Evolutionary conservation across 1,139 yeast genomes (phyloP).

Genomic region (Kodamaea ohmeri): DNA sequence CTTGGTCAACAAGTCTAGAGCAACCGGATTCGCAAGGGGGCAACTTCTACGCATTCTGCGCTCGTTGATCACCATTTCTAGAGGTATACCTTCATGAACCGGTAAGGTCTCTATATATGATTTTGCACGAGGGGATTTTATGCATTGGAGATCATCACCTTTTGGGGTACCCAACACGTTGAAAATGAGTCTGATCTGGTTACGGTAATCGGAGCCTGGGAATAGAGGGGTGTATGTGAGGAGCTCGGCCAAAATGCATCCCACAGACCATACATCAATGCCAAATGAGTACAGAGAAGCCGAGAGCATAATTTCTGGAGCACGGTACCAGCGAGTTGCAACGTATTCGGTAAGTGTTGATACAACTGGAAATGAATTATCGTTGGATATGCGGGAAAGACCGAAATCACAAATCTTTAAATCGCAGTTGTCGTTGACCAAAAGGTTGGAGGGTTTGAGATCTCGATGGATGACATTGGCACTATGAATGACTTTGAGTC

Average conservation of each 20-base stretch:
- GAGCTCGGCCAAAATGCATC: slow-evolving; percentile 71
- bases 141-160: slow-evolving; percentile 52
- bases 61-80: slow-evolving; percentile 13
- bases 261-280: slow-evolving; percentile 77
- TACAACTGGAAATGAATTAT: slow-evolving; percentile 27
- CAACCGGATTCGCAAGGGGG: slow-evolving; percentile 23
- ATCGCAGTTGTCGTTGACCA: slow-evolving; percentile 94
- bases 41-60: slow-evolving; percentile 13
- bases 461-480: slow-evolving; percentile 98
- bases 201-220: slow-evolving; percentile 75
- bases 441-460: slow-evolving; percentile 86
- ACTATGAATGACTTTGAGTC: slow-evolving; percentile 91
- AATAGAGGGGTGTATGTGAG: slow-evolving; percentile 62
- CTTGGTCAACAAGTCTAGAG: slow-evolving; percentile 59
- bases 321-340: slow-evolving; percentile 79
- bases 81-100: slow-evolving; percentile 20
- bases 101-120: slow-evolving; percentile 61
- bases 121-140: slow-evolving; percentile 60
- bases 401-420: slow-evolving; percentile 95
- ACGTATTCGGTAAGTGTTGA: slow-evolving; percentile 68
- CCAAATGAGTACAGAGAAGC: slow-evolving; percentile 68
- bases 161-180: slow-evolving; percentile 65
- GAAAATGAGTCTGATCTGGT: slow-evolving; percentile 61
- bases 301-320: slow-evolving; percentile 75
- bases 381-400: slow-evolving; percentile 42